Percentiles rank a stretch among this genome's conserved stretches.
These are phyloP conservation scores for Ceriops zippeliana DNA, from an alignment of 345 rosid species.

Conservation along the genomic window DNA sequence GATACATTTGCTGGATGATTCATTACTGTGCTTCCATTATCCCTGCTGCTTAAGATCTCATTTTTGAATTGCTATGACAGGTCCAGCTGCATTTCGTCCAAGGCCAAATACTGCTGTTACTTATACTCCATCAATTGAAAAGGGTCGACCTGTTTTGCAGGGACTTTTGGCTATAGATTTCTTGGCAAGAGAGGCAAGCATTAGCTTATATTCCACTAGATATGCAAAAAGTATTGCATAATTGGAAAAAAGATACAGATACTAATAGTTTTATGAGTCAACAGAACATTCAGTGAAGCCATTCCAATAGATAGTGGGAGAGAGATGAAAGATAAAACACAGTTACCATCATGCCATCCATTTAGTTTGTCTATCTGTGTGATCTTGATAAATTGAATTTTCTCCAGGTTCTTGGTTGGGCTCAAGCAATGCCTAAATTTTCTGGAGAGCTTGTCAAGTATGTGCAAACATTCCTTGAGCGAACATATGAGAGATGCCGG, in stretches of 20 bases:
- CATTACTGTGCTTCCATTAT: background rate
- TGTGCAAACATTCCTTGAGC: conserved; percentile 95
- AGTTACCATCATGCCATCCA: too few species aligned
- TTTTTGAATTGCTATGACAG: conserved; percentile 37
- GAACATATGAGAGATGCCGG: conserved; percentile 96
- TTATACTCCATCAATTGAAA: conserved; percentile 73
- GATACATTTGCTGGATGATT: background rate
- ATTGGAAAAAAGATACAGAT: background rate
- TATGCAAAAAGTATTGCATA: background rate
- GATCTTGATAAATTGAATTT: background rate
- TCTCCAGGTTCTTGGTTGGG: conserved; percentile 92
- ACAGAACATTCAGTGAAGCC: too few species aligned
- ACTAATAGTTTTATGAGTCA: background rate
- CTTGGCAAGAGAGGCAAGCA: conserved; percentile 88
- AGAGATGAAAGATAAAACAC: too few species aligned
- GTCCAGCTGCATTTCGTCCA: conserved; percentile 98
- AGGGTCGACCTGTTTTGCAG: conserved; percentile 95
- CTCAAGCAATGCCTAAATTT: conserved; percentile 99
- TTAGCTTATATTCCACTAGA: conserved; percentile 13
- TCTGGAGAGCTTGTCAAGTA: conserved; percentile 81
- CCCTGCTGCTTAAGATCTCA: conserved; percentile 13
- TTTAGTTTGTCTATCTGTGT: too few species aligned
- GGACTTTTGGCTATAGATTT: conserved; percentile 95
- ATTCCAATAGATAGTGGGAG: too few species aligned
- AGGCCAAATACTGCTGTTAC: conserved; percentile 58